Percentiles rank a stretch among this genome's conserved stretches.
These are phyloP conservation scores for Pyrenophora tritici-repentis DNA, from an alignment of 2,329 filamentous ascomycete species.

Conservation along the genomic window DNA sequence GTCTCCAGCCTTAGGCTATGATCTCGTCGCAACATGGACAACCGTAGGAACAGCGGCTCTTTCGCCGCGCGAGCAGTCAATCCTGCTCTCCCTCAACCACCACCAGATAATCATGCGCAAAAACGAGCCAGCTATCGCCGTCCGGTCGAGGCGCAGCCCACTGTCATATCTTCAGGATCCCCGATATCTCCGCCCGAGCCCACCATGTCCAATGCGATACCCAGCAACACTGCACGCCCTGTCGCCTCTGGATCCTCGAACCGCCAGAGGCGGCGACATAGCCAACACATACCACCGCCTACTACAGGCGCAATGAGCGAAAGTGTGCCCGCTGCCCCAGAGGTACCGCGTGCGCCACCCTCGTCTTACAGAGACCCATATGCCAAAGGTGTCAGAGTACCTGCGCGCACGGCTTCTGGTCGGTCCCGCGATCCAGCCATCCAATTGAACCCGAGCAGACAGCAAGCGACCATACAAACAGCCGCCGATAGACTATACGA, in stretches of 20 bases:
- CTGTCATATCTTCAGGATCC: neutral
- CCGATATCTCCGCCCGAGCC: constrained; percentile 17
- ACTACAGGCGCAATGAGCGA: constrained; percentile 29
- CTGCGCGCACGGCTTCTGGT: constrained; percentile 33
- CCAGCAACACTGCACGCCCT: constrained; percentile 37
- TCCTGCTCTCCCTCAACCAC: constrained; percentile 27
- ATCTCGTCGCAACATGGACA: constrained; percentile 37
- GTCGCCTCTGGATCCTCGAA: constrained; percentile 27
- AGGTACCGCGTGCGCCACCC: constrained; percentile 62
- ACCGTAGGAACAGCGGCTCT: constrained; percentile 32
- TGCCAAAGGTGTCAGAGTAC: constrained; percentile 34
- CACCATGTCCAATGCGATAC: constrained; percentile 22
- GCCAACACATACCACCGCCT: constrained; percentile 37
- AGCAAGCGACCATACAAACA: constrained; percentile 41
- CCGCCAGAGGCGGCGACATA: constrained; percentile 39
- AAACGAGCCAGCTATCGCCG: constrained; percentile 43
- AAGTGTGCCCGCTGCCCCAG: constrained; percentile 57
- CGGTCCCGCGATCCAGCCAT: constrained; percentile 42
- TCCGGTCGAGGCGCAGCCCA: constrained; percentile 36
- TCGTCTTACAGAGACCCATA: constrained; percentile 45
- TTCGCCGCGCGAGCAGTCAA: constrained; percentile 29
- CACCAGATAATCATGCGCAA: constrained; percentile 35
- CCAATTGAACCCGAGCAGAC: constrained; percentile 42
- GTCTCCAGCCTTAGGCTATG: constrained; percentile 20
- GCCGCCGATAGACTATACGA: constrained; percentile 40